Conservation (phyloP, 2,329 filamentous ascomycete species). For the Malbranchea cinnamomea region DNA sequence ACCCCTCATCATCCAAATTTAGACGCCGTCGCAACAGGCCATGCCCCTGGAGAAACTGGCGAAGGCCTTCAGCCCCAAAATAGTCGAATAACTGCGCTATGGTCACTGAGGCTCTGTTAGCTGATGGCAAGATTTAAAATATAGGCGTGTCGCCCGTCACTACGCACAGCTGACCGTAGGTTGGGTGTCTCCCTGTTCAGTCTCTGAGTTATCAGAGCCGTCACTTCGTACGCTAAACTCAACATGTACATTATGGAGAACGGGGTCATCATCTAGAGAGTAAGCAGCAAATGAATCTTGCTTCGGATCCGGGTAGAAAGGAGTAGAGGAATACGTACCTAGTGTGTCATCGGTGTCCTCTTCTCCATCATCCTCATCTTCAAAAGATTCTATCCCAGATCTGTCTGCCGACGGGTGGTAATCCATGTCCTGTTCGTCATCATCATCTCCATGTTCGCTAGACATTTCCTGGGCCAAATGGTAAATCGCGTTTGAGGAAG, state of each 20-base stretch:
- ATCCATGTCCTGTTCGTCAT: slow-evolving; percentile 37
- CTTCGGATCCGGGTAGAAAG: not conserved
- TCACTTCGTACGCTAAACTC: no score
- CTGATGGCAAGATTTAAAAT: no score
- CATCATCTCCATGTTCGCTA: slow-evolving; percentile 12
- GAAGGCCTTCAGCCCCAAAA: slow-evolving; percentile 38
- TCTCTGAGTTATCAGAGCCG: not conserved
- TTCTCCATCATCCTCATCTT: slow-evolving; percentile 23
- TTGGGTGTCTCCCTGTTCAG: not conserved
- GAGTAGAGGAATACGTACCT: slow-evolving; percentile 8
- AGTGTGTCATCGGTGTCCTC: slow-evolving; percentile 13
- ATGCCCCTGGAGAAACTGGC: slow-evolving; percentile 33
- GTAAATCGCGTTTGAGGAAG: slow-evolving; percentile 17
- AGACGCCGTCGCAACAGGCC: slow-evolving; percentile 18
- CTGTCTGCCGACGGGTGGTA: slow-evolving; percentile 31
- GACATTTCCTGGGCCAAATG: slow-evolving; percentile 23
- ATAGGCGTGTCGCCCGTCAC: no score
- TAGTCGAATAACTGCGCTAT: slow-evolving; percentile 37
- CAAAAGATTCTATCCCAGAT: slow-evolving; percentile 21
- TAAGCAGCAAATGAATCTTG: slow-evolving; percentile 1
- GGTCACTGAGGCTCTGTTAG: slow-evolving; percentile 15
- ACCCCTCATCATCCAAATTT: slow-evolving; percentile 17
- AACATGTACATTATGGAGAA: slow-evolving; percentile 17
- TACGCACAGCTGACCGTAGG: not conserved
- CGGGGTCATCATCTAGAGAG: slow-evolving; percentile 8